These are phyloP conservation scores for Zasmidium angulare DNA, from an alignment of 2,329 filamentous ascomycete species.

Conservation along the genomic window DNA sequence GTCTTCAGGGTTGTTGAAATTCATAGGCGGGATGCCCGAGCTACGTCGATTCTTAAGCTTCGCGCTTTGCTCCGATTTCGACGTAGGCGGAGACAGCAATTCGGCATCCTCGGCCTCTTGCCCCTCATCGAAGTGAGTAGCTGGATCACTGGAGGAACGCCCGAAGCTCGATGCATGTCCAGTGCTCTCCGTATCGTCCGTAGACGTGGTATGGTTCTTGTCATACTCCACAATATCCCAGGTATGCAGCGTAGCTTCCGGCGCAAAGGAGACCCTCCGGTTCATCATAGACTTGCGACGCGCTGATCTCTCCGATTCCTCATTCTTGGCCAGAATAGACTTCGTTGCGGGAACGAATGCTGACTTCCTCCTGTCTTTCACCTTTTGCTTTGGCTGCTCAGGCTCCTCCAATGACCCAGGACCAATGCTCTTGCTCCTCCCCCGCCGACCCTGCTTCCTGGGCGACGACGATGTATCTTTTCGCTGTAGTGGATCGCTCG, in stretches of 20 bases:
- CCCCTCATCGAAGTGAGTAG: constrained; percentile 51
- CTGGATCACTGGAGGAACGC: constrained; percentile 35
- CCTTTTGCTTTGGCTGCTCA: constrained; percentile 50
- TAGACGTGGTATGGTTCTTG: constrained; percentile 80
- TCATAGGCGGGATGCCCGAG: constrained; percentile 65
- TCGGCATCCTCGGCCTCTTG: constrained; percentile 51
- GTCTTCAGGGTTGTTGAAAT: constrained; percentile 63
- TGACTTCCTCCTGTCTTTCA: constrained; percentile 40
- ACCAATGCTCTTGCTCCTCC: constrained; percentile 92
- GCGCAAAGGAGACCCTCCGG: constrained; percentile 92
- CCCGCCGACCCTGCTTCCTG: constrained; percentile 57
- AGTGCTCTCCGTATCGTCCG: constrained; percentile 69
- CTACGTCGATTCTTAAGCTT: constrained; percentile 63
- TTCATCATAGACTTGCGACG: constrained; percentile 75
- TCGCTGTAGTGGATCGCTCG: constrained; percentile 31
- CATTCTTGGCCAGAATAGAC: constrained; percentile 57
- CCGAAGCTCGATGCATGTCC: constrained; percentile 67
- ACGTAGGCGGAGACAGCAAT: constrained; percentile 42
- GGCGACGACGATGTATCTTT: constrained; percentile 17
- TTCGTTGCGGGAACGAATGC: constrained; percentile 53
- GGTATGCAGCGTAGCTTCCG: constrained; percentile 93
- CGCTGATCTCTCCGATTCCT: constrained; percentile 63
- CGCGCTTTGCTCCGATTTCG: constrained; percentile 64
- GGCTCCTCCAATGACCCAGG: constrained; percentile 85
- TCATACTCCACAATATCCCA: constrained; percentile 89